phyloP scores from a whole-genome alignment of 2,329 filamentous ascomycete genomes.

The Sporothrix protearum region DNA sequence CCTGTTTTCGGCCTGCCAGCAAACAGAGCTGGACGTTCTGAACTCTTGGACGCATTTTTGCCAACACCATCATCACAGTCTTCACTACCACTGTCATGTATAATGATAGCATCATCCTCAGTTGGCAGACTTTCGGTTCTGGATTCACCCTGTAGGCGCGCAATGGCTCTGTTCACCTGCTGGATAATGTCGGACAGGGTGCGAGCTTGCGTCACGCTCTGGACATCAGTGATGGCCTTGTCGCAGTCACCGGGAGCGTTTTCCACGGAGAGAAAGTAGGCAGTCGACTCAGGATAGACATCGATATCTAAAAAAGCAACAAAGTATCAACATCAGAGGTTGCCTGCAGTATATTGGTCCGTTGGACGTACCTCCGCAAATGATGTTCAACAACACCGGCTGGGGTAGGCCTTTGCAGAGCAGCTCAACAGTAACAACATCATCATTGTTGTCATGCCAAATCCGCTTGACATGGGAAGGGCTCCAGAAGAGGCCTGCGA shows the following conservation, averaged over 20 bases:
- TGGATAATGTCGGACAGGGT: background rate
- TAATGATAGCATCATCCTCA: background rate
- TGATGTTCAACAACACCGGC: background rate
- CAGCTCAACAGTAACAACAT: background rate
- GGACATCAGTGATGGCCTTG: background rate
- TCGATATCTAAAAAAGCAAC: slow-evolving; percentile 4
- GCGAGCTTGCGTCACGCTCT: background rate
- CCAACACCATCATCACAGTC: slow-evolving; percentile 27
- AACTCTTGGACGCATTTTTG: slow-evolving; percentile 11
- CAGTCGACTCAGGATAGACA: background rate
- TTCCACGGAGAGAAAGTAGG: slow-evolving; percentile 12
- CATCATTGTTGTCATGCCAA: background rate
- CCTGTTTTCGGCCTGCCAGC: background rate
- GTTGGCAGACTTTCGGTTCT: background rate
- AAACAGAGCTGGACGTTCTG: background rate
- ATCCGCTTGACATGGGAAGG: background rate
- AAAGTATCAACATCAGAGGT: background rate
- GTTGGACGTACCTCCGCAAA: slow-evolving; percentile 6
- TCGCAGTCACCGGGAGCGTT: background rate
- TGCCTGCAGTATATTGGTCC: background rate
- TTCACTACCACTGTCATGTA: background rate
- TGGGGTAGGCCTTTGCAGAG: background rate
- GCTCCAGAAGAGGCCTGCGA: background rate
- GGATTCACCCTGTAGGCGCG: background rate
- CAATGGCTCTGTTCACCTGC: background rate